phyloP scores from a whole-genome alignment of 2,329 filamentous ascomycete species.

The Beauveria scarabaeidicola region DNA sequence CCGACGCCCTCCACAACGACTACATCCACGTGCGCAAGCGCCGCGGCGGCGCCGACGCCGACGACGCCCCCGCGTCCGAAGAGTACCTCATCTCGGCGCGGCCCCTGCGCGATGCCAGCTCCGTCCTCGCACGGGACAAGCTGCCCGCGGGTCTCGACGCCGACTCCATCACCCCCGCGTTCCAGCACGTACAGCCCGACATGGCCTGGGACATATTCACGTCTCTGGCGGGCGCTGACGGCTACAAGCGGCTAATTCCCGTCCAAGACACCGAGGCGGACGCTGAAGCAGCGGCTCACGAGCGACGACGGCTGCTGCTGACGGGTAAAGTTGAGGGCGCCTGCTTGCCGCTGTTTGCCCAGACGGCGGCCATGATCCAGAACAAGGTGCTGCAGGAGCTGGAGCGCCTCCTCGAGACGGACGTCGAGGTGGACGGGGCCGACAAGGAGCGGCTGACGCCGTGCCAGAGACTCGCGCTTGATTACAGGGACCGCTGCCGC shows the following conservation, averaged over 20 bases:
- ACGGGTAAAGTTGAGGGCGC: constrained; percentile 22
- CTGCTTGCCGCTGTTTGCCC: constrained; percentile 22
- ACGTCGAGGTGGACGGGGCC: constrained; percentile 33
- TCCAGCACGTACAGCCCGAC: constrained; percentile 43
- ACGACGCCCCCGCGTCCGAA: constrained; percentile 13
- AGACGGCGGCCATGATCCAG: constrained; percentile 33
- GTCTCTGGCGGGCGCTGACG: constrained; percentile 21
- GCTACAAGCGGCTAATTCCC: not conserved
- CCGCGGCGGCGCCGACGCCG: constrained; percentile 16
- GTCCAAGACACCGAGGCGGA: constrained; percentile 15
- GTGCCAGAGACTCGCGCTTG: constrained; percentile 39
- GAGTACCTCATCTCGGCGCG: constrained; percentile 47
- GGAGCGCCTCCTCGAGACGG: constrained; percentile 37
- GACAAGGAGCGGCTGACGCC: constrained; percentile 28
- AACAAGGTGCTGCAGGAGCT: constrained; percentile 35
- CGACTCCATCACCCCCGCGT: constrained; percentile 26
- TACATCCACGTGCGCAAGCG: constrained; percentile 49
- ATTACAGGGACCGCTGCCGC: constrained; percentile 41
- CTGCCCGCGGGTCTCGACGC: constrained; percentile 22
- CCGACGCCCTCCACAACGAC: constrained; percentile 45
- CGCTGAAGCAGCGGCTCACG: constrained; percentile 5
- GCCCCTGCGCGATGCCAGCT: constrained; percentile 38
- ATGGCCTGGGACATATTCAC: constrained; percentile 43
- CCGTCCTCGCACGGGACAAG: constrained; percentile 35
- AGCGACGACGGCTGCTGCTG: constrained; percentile 22